phyloP scores from a whole-genome alignment of 495 filamentous ascomycete genomes.

The Penicillium lividum region DNA sequence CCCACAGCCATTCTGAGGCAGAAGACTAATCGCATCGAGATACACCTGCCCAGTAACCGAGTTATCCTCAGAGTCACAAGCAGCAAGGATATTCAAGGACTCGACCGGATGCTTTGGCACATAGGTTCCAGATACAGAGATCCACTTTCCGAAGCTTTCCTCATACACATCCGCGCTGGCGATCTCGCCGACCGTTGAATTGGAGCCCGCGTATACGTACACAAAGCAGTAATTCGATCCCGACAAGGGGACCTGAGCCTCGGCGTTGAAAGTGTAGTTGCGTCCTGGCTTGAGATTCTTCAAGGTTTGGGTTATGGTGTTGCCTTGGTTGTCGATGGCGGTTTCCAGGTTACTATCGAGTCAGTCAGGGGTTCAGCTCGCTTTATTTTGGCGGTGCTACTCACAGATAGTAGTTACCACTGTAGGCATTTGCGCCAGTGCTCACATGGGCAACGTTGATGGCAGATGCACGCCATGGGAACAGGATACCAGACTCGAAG shows the following conservation, averaged over 20 bases:
- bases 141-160: conserved; percentile 21
- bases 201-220: conserved; percentile 22
- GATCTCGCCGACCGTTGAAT: conserved; percentile 22
- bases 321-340: conserved; percentile 24
- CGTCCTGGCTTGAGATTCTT: conserved; percentile 12
- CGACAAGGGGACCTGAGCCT: conserved; percentile 15
- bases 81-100: conserved; percentile 20
- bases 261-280: conserved; percentile 21
- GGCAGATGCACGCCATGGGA: conserved; percentile 26
- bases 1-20: neutral
- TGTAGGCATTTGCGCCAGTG: conserved; percentile 21
- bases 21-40: conserved; percentile 27
- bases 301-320: conserved; percentile 25
- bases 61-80: conserved; percentile 26
- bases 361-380: neutral
- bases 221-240: conserved; percentile 24
- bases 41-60: conserved; percentile 20
- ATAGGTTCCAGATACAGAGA: conserved; percentile 21
- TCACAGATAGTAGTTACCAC: conserved; percentile 30
- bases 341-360: conserved; percentile 12
- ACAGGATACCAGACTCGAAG: conserved; percentile 28
- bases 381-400: neutral
- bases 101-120: conserved; percentile 14
- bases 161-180: conserved; percentile 8
- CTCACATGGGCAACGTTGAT: conserved; percentile 24